Base-by-base conservation (phyloP, 495 filamentous ascomycete genomes). In the Geopyxis carbonaria region DNA sequence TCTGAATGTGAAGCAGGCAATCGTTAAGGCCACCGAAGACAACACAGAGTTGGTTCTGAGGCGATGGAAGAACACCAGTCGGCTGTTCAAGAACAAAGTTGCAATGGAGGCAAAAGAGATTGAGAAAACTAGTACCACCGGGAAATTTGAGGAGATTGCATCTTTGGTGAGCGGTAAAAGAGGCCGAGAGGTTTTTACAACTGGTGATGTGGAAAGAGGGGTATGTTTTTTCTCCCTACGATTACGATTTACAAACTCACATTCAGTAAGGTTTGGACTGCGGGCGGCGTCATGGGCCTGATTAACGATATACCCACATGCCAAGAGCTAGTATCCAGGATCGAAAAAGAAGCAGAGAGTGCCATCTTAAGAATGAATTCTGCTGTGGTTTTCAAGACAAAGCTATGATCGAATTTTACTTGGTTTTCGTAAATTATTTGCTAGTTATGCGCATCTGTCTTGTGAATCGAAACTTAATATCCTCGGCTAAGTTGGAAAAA, bases 81-180 rank as follows among this genome's bases (percentile, higher is more conserved):
- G 89, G 19, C 60, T 97, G 48, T 97, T 79, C 60, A 72, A 70
- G 53, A 97, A 97, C 57, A 84, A 91, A 63, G 76, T 92, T 20
- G 72, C 86, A 0, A 64, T 73, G 50, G 70, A 85, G 51, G 82
- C 83, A 4, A 60, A 80, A 45, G 77, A 80, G 67, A 65, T 91
- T 39, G 89, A 97, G 66, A 63, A 63, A 45, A 79, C 85, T 69
- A 89, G 81, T 62, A 72, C 61, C 46, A 80, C 76, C 6, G 89
- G 86, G 22, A 80, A 94, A 43, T 97, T 97, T 48, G 70, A 76
- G 42, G 89, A 95, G 59, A 74, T 97, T 43, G 83, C 79, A 21
- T 80, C 80, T 32, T 83, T 69, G 48, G 82, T 97, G 16, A 93
- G 83, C 55, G 89, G 89, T 31, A 79, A 94, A 72, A 69, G 87